Percentiles rank a stretch among this genome's conserved stretches.
Evolutionary conservation across 768 basidiomycete genomes (phyloP).

Genomic region (Cystoderma amianthinum): DNA sequence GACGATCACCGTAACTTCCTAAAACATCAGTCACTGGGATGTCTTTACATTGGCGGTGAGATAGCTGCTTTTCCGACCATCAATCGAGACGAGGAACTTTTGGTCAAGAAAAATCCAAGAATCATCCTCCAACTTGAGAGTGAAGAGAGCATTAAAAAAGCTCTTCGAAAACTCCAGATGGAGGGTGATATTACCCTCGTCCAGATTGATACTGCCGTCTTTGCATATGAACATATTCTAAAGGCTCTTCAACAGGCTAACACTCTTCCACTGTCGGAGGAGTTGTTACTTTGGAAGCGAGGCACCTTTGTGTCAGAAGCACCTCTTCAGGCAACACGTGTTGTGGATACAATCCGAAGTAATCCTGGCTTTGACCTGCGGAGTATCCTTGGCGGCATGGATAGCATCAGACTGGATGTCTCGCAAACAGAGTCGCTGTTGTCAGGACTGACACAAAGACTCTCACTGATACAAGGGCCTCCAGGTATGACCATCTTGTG

Average conservation of each 20-base stretch:
- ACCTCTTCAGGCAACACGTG: slow-evolving; percentile 4
- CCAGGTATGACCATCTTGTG: slow-evolving; percentile 63
- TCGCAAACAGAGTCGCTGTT: slow-evolving; percentile 44
- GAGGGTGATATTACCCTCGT: slow-evolving; percentile 34
- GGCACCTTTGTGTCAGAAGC: slow-evolving; percentile 8
- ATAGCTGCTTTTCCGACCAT: slow-evolving; percentile 48
- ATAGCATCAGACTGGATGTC: slow-evolving; percentile 39
- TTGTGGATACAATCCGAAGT: slow-evolving; percentile 17
- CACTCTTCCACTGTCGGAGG: slow-evolving; percentile 37
- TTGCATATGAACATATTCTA: slow-evolving; percentile 60
- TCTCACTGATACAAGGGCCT: slow-evolving; percentile 66
- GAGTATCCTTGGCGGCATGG: slow-evolving; percentile 24
- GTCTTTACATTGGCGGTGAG: slow-evolving; percentile 40
- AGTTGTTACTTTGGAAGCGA: slow-evolving; percentile 48
- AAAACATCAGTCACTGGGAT: slow-evolving; percentile 47
- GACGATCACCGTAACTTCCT: slow-evolving; percentile 34
- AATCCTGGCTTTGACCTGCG: slow-evolving; percentile 34
- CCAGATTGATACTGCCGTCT: slow-evolving; percentile 55
- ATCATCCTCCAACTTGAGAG: slow-evolving; percentile 50
- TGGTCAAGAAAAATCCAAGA: slow-evolving; percentile 39
- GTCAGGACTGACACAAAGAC: slow-evolving; percentile 43
- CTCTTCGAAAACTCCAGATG: slow-evolving; percentile 31
- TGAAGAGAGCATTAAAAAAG: slow-evolving; percentile 24
- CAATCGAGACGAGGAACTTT: slow-evolving; percentile 43
- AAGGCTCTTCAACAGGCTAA: slow-evolving; percentile 41